Conservation (phyloP, 2,329 filamentous ascomycete species). For the Fusarium tupiense region DNA sequence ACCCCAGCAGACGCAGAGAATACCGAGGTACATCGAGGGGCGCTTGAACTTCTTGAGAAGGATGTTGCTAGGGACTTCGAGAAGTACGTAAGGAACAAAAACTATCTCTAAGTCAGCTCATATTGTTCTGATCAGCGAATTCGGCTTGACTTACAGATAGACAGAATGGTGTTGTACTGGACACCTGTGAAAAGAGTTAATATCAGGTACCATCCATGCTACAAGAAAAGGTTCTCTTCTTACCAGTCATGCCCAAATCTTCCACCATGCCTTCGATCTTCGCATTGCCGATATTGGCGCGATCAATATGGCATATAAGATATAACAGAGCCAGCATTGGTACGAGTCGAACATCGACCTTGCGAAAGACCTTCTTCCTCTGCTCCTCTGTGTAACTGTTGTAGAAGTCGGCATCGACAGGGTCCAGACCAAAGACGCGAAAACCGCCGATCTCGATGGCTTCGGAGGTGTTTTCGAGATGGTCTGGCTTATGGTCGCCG, state of each 20-base stretch:
- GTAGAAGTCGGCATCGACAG: constrained; percentile 39
- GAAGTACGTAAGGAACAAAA: constrained; percentile 37
- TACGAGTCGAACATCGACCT: constrained; percentile 48
- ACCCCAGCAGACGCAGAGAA: constrained; percentile 63
- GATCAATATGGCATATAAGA: constrained; percentile 65
- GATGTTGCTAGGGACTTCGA: constrained; percentile 43
- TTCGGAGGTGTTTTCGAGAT: constrained; percentile 26
- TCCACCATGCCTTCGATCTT: constrained; percentile 56
- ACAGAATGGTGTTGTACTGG: constrained; percentile 66
- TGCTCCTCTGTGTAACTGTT: constrained; percentile 36
- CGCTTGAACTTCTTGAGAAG: constrained; percentile 41
- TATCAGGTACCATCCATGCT: too few species aligned
- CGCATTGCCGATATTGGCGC: constrained; percentile 62
- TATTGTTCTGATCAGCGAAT: too few species aligned
- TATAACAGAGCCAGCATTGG: constrained; percentile 66
- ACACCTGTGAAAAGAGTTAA: constrained; percentile 48
- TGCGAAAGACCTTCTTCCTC: constrained; percentile 37
- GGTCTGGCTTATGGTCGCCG: constrained; percentile 23
- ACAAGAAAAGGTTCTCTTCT: too few species aligned
- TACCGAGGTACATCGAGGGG: constrained; percentile 38
- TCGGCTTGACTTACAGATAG: constrained; percentile 64
- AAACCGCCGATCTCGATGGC: constrained; percentile 36
- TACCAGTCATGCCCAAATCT: constrained; percentile 56
- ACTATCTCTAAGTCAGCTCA: constrained; percentile 1
- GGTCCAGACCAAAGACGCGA: constrained; percentile 35